Evolutionary conservation across 148 eudicot genomes (phyloP), one percentile per base, ranked within the genome.

Genomic region (Gaultheria prostrata): DNA sequence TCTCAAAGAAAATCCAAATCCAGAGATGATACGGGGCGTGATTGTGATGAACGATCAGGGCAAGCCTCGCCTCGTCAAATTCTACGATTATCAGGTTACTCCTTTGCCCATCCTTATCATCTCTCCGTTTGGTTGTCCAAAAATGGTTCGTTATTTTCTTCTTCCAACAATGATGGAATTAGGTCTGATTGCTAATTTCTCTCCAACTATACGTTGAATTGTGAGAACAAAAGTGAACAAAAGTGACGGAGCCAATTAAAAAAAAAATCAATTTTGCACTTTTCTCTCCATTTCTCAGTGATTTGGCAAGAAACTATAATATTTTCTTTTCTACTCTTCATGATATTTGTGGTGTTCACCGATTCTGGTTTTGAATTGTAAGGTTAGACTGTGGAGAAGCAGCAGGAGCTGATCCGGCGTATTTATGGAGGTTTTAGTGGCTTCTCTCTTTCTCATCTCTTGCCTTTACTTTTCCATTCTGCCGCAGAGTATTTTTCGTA

Each of bases 351-450:
- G 48, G 9, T 59, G 30, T 45, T 83, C 18, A 74, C 45, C 69
- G 21, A 76, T 78, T 50, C 32, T 65, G 59, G 20, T 76, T 69
- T 59, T 78, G 76, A 67, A n/a, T 84, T 77, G 80, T 45, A 35
- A 84, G 76, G 56, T 78, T 83, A 94, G 98, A 87, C 94, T 46
- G 88, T 89, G 82, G 94, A 94, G 87, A 92, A 93, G 91, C 95
- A 94, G 75, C 95, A 91, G 82, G 95, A 93, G 82, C 89, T 94
- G 33, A 89, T 94, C 85, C 92, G 94, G 53, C 90, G 87, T 69
- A 81, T 94, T 8, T 94, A 91, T 81, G 88, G 88, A 89, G 95
- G 95, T 93, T 67, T 4, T 35, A 0, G 8, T n/a, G 45, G 4
- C 14, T 51, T 71, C 39, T 39, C 18, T 45, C 39, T n/a, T n/a